phyloP scores from a whole-genome alignment of 345 rosid species.

The Brassica nigra region DNA sequence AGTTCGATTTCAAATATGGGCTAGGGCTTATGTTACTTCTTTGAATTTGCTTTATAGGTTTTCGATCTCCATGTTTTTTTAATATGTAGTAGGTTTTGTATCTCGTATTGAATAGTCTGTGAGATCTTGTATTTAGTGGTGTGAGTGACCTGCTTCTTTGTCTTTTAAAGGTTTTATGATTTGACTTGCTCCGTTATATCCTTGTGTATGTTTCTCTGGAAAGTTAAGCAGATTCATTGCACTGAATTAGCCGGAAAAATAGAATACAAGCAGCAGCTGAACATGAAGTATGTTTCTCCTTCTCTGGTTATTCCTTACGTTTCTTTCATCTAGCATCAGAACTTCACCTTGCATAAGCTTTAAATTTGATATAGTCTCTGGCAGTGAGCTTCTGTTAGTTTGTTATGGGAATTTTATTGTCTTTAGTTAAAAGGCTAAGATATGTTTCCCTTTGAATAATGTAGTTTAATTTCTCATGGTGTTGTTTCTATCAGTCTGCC shows the following conservation, averaged over 20 bases:
- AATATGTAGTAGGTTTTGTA: background rate
- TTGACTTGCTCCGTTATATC: background rate
- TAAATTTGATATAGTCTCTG: background rate
- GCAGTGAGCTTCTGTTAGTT: background rate
- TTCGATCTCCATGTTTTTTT: background rate
- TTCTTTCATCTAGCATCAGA: conserved; percentile 6
- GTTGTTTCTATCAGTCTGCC: conserved; percentile 4
- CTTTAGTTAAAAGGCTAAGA: background rate
- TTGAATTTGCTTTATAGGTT: background rate
- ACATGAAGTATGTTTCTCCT: conserved; percentile 1
- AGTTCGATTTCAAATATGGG: background rate
- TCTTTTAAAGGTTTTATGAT: background rate
- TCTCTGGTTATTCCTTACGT: background rate
- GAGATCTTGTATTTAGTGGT: background rate
- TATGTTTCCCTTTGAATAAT: background rate
- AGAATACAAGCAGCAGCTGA: background rate
- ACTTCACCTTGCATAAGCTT: background rate
- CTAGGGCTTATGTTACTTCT: conserved; percentile 28
- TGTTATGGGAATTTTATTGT: background rate
- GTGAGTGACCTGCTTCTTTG: background rate
- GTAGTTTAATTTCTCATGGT: conserved; percentile 3
- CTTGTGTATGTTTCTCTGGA: background rate
- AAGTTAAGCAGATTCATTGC: background rate
- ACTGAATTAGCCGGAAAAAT: background rate
- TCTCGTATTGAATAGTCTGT: background rate